A percentile compares a stretch with the other conserved stretches of the same genome.
Conservation (phyloP, 305 asterid species). For the Solanum chacoense region DNA sequence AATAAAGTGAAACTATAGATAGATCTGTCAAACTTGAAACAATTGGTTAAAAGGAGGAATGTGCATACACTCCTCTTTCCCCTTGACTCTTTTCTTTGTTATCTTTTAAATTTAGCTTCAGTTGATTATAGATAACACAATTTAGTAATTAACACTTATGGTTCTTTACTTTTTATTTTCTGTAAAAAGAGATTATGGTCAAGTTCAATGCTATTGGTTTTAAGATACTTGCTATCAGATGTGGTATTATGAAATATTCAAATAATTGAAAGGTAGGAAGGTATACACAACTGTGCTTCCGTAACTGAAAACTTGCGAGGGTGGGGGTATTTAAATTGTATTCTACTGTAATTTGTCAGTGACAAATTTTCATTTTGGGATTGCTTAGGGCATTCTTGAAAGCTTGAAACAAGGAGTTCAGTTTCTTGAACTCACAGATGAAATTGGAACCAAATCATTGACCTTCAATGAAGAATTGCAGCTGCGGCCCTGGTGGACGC, state of each 20-base stretch:
- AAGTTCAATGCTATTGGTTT: not conserved
- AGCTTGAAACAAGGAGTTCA: conserved; percentile 60
- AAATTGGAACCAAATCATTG: conserved; percentile 57
- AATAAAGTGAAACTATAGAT: not conserved
- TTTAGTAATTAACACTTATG: not conserved
- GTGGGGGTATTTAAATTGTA: not conserved
- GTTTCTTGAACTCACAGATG: conserved; percentile 67
- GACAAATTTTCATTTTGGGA: not conserved
- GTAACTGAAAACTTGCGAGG: not conserved
- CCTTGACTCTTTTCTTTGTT: not conserved
- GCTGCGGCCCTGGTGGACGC: conserved; percentile 99
- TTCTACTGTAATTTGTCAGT: not conserved
- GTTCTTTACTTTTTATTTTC: not conserved
- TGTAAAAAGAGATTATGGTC: not conserved
- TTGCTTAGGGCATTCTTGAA: conserved; percentile 42
- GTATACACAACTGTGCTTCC: not conserved
- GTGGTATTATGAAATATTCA: not conserved
- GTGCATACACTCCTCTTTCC: not conserved
- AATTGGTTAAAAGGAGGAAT: not conserved
- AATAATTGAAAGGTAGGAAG: not conserved
- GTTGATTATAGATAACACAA: not conserved
- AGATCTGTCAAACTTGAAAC: not conserved
- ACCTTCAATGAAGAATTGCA: conserved; percentile 82
- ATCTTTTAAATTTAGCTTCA: not conserved
- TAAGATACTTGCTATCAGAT: not conserved